Evolutionary conservation across 257 asterid genomes (phyloP).

Genomic region (Plantago ovata): DNA sequence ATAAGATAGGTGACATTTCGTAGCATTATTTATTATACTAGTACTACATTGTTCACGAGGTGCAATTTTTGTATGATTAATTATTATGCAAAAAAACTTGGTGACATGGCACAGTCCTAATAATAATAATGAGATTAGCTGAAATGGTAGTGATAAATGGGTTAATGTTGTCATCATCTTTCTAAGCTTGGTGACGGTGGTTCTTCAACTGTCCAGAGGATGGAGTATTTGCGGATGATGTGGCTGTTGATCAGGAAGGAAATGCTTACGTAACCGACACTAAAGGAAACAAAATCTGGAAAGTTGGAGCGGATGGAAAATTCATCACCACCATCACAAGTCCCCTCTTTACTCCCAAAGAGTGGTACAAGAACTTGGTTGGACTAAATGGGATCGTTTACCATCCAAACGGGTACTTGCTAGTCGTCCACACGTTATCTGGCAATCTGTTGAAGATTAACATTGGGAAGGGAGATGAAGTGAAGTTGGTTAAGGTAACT

Average conservation of each 20-base stretch:
- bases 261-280: conserved; percentile 71
- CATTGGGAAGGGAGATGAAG: conserved; percentile 35
- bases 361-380: conserved; percentile 57
- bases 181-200: too few relatives aligned
- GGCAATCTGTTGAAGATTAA: conserved; percentile 73
- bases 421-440: conserved; percentile 61
- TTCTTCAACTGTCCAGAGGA: conserved; percentile 39
- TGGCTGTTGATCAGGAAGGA: conserved; percentile 73
- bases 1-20: too few relatives aligned
- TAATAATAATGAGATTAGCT: too few relatives aligned
- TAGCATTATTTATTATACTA: too few relatives aligned
- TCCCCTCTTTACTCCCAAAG: conserved; percentile 53
- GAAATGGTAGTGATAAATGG: too few relatives aligned
- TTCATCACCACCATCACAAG: conserved; percentile 41
- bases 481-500: conserved; percentile 39
- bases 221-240: conserved; percentile 72
- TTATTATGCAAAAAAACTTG: too few relatives aligned
- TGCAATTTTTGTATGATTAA: too few relatives aligned
- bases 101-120: too few relatives aligned
- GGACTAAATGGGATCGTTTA: conserved; percentile 76
- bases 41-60: too few relatives aligned
- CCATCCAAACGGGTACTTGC: conserved; percentile 87
- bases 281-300: conserved; percentile 69
- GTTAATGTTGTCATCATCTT: too few relatives aligned
- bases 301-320: conserved; percentile 59